These are phyloP conservation scores for Bothriochloa decipiens DNA, from an alignment of 176 grass and related monocot species.

Conservation along the genomic window DNA sequence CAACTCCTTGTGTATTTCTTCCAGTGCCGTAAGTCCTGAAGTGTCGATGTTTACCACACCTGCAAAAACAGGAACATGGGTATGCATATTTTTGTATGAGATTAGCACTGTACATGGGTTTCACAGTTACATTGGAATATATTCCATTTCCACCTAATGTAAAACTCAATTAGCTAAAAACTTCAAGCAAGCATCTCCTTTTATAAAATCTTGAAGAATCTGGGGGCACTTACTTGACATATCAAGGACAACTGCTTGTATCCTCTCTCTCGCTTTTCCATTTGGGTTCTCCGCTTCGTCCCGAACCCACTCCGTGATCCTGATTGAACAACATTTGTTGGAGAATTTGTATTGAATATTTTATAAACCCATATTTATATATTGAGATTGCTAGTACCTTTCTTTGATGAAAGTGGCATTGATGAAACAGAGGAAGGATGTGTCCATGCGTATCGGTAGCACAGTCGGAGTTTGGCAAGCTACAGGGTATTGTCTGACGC, in stretches of 20 bases:
- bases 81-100: neutral
- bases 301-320: slow-evolving; percentile 59
- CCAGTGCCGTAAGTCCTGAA: slow-evolving; percentile 64
- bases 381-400: slow-evolving; percentile 50
- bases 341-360: neutral
- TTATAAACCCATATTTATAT: neutral
- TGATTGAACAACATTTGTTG: slow-evolving; percentile 41
- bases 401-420: slow-evolving; percentile 90
- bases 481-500: slow-evolving; percentile 76
- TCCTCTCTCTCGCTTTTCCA: slow-evolving; percentile 55
- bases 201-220: neutral
- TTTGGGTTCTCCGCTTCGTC: slow-evolving; percentile 51
- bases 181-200: neutral
- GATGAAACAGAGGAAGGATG: slow-evolving; percentile 88
- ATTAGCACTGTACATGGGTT: neutral
- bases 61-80: slow-evolving; percentile 37
- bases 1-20: slow-evolving; percentile 77
- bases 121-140: slow-evolving; percentile 10
- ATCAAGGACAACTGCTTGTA: slow-evolving; percentile 72
- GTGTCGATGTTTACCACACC: slow-evolving; percentile 94
- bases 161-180: neutral
- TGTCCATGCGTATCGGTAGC: slow-evolving; percentile 60
- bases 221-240: slow-evolving; percentile 76
- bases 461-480: slow-evolving; percentile 52
- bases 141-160: neutral